Base-by-base conservation (phyloP, 768 basidiomycete species). In the Kwoniella bestiolae region DNA sequence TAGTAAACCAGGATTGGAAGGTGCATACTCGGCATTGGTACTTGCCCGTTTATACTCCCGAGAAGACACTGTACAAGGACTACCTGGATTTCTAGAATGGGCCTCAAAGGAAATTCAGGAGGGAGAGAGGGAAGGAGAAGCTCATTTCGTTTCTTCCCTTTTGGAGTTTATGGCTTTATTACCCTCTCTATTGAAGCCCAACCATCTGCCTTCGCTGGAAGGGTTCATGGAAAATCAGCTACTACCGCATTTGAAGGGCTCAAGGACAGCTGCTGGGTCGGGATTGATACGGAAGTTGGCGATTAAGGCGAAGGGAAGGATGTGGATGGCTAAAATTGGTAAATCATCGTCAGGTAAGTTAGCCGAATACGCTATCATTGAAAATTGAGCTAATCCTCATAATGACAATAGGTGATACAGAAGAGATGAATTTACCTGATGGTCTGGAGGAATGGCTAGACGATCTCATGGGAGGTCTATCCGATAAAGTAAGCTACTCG, bases 41-140 rank as follows among this genome's bases (percentile, higher is more conserved):
- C 84, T 97, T 5, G 88, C 93, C 2, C 85, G 89, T 41, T 82
- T 94, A 31, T 96, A 91, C 76, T 87, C 87, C 72, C 87, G 94
- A 89, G 90, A 80, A 45, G 86, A 81, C 65, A 68, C 71, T 26
- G 71, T 67, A 8, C 55, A 60, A 3, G 69, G 65, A 4, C 55
- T 77, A 3, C 26, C 58, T 4, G 71, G 56, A 3, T 79, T 76
- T 41, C 50, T 65, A 11, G 29, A 32, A n/a, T 73, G 72, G 72
- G 68, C 72, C 11, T 29, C 41, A 23, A 25, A n/a, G 2, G 77
- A 77, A 28, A 21, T 76, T 3, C 38, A 56, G n/a, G 69, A 67
- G 34, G 68, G 31, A 5, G 34, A 72, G 38, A 26, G 62, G 31
- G 76, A 78, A 34, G 67, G 64, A 31, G 76, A 78, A 66, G 69